These are phyloP conservation scores for Cynanchum wilfordii DNA, from an alignment of 257 asterid genomes.

Conservation along the genomic window DNA sequence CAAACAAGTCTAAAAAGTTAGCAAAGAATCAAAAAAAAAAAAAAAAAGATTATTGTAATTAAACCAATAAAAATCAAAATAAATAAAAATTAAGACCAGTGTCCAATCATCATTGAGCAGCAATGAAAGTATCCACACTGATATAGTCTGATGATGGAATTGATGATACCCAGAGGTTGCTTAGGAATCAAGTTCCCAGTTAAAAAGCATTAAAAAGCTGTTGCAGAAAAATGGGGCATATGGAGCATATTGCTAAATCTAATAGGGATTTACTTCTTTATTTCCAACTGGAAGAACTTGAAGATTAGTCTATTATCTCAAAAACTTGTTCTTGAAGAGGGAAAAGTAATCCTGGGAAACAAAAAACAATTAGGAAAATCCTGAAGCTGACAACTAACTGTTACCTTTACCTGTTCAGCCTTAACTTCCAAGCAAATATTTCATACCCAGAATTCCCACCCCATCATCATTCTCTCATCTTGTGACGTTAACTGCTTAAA, in stretches of 20 bases:
- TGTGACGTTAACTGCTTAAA: constrained; percentile 23
- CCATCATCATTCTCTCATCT: constrained; percentile 37
- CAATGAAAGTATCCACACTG: background rate
- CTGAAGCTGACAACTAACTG: constrained; percentile 68
- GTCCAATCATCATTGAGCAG: background rate
- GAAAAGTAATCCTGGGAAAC: constrained; percentile 24
- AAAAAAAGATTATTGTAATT: background rate
- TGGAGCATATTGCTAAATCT: constrained; percentile 2
- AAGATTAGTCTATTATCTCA: constrained; percentile 15
- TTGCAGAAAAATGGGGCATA: constrained; percentile 18
- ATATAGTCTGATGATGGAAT: background rate
- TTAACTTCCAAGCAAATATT: constrained; percentile 86
- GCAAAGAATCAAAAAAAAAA: background rate
- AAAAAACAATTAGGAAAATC: constrained; percentile 45
- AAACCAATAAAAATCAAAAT: background rate
- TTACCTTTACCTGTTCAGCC: constrained; percentile 44
- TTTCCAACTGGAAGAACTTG: constrained; percentile 11
- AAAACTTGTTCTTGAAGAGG: constrained; percentile 10
- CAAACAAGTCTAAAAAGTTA: background rate
- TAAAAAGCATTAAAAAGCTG: constrained; percentile 25
- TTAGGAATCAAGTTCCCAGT: constrained; percentile 60
- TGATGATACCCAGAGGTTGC: constrained; percentile 34
- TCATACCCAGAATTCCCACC: constrained; percentile 49
- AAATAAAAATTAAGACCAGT: background rate
- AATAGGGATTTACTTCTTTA: constrained; percentile 6